Evolutionary conservation across 2,329 filamentous ascomycete species (phyloP).

Genomic region (Aureobasidium sp.): DNA sequence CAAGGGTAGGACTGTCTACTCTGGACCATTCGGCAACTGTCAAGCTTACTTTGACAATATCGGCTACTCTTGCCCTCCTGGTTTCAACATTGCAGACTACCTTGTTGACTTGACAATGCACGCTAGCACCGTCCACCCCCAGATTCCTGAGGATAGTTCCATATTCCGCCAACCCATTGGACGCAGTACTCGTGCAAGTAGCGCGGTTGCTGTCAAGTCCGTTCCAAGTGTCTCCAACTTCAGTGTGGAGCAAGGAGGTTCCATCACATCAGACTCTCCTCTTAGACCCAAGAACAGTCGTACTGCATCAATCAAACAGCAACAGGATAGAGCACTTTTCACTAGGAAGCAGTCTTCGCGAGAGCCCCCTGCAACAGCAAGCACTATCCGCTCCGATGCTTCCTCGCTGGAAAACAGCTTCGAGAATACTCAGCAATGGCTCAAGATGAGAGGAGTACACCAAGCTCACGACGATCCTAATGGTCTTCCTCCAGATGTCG

Average conservation of each 20-base stretch:
- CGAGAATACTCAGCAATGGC: conserved; percentile 50
- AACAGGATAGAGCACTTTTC: conserved; percentile 84
- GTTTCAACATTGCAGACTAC: conserved; percentile 98
- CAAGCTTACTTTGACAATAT: conserved; percentile 88
- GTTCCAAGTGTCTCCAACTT: conserved; percentile 74
- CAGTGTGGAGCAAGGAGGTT: conserved; percentile 53
- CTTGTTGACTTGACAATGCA: conserved; percentile 98
- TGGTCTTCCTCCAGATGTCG: conserved; percentile 52
- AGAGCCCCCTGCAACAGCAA: conserved; percentile 39
- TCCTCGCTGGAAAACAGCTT: conserved; percentile 42
- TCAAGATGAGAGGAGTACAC: conserved; percentile 50
- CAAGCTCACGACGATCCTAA: conserved; percentile 60
- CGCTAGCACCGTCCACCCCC: conserved; percentile 55
- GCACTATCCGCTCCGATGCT: conserved; percentile 50
- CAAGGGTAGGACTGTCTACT: conserved; percentile 84
- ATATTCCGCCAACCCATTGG: conserved; percentile 51
- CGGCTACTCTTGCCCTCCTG: conserved; percentile 87
- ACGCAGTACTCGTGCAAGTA: conserved; percentile 71
- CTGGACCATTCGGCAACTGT: conserved; percentile 79
- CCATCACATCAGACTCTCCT: conserved; percentile 50
- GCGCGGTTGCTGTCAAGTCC: conserved; percentile 81
- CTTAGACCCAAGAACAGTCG: conserved; percentile 63
- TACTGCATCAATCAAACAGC: conserved; percentile 72
- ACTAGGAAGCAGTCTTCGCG: conserved; percentile 64
- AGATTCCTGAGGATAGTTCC: conserved; percentile 48